Evolutionary conservation across 108 stramenopile species (phyloP), one percentile per base, ranked within the genome.

Genomic region (Halocafeteria seosinensis): DNA sequence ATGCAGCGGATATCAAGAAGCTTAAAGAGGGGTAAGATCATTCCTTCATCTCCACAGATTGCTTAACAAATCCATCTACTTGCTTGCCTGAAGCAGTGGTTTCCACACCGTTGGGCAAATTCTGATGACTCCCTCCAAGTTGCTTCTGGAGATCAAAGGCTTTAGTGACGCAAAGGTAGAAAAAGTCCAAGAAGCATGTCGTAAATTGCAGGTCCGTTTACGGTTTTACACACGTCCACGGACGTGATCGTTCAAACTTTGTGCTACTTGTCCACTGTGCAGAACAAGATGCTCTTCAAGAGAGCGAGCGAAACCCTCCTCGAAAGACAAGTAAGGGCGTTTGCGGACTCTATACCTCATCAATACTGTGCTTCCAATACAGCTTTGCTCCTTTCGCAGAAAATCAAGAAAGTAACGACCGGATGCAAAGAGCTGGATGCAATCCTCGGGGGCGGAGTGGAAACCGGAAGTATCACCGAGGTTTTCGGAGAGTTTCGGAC

Each of bases 401-500:
- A 8, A 4, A 25, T 63, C 0, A 52, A 66, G 62, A 50, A 76
- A 38, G 70, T 79, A 6, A 72, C 78, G 21, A 80, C 79, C 1
- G 77, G 77, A 1, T 47, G 65, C 8, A 59, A 71, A 30, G 76
- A 73, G 13, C 61, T 81, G 25, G 80, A 81, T 32, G 72, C 72
- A 1, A 74, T 81, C 0, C 69, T 81, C 8, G 80, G 80, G 23
- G 80, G 80, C 0, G 80, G 80, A 17, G 37, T 81, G 17, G 80
- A 81, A 59, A 79, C 76, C 0, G 67, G 72, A 2, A 69, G 70
- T 11, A 77, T 78, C 38, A 81, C 80, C 3, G 80, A 81, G 37
- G 70, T 79, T 27, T 81, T 72, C 47, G 80, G 80, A 8, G 80
- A 81, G 55, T 81, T 81, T 62, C 72, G 80, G 1, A 79, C 80